These are phyloP conservation scores for Solanum virginianum DNA, from an alignment of 257 asterid species.

Conservation along the genomic window DNA sequence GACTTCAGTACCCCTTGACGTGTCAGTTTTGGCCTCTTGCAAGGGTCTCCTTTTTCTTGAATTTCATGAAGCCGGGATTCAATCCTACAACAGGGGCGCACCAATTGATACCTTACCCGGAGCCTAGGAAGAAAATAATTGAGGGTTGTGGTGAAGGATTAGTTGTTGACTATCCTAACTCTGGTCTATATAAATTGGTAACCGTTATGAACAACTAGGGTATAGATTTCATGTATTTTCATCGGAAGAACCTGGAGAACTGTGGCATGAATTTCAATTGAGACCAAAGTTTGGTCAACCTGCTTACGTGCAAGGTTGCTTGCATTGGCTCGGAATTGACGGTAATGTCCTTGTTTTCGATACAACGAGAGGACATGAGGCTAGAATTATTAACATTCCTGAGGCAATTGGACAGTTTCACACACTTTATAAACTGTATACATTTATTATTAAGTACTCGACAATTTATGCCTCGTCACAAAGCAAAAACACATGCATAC, in stretches of 20 bases:
- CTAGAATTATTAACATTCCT: not conserved
- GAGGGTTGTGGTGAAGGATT: not conserved
- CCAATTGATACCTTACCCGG: not conserved
- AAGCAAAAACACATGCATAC: not conserved
- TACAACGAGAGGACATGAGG: too few species aligned
- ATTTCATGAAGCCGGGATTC: not conserved
- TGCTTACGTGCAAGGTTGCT: not conserved
- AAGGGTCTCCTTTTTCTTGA: not conserved
- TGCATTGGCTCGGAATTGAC: not conserved
- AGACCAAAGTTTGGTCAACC: not conserved
- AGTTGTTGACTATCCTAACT: not conserved
- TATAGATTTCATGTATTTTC: not conserved
- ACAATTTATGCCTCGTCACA: not conserved
- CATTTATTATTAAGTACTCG: not conserved
- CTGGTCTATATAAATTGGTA: not conserved
- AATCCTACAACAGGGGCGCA: not conserved
- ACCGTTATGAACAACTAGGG: not conserved
- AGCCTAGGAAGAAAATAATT: not conserved
- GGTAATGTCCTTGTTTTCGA: not conserved
- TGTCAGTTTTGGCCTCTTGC: not conserved
- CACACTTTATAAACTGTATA: not conserved
- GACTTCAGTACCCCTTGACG: too few species aligned
- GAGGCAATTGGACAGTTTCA: not conserved
- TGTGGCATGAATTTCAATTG: not conserved
- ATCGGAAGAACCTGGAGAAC: not conserved